phyloP scores from a whole-genome alignment of 257 asterid genomes.

The Capsicum rhomboideum region DNA sequence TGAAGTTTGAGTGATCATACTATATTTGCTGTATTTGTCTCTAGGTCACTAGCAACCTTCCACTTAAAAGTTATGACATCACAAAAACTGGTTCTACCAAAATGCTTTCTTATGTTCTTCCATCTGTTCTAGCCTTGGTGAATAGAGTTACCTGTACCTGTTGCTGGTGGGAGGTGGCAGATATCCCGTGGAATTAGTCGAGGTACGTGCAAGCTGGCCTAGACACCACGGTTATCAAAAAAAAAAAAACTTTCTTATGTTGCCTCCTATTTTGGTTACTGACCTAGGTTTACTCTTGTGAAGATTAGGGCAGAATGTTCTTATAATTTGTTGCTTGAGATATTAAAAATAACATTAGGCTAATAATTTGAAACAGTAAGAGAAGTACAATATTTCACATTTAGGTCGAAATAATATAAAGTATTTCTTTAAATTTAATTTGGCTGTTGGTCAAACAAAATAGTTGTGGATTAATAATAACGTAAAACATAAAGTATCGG shows the following conservation, averaged over 20 bases:
- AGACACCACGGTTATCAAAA: too few relatives aligned
- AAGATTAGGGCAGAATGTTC: not conserved
- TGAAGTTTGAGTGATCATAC: not conserved
- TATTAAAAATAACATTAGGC: not conserved
- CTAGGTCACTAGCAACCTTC: not conserved
- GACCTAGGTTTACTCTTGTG: not conserved
- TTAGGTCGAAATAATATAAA: not conserved
- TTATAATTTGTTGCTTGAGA: not conserved
- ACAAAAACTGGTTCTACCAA: not conserved
- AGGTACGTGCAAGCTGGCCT: too few relatives aligned
- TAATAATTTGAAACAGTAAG: not conserved
- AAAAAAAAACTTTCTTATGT: not conserved
- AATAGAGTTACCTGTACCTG: too few relatives aligned
- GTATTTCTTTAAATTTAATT: not conserved
- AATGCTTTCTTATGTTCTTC: not conserved
- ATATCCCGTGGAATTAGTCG: too few relatives aligned
- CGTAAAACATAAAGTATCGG: not conserved
- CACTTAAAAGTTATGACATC: not conserved
- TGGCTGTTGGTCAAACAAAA: not conserved
- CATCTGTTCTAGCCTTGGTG: too few relatives aligned
- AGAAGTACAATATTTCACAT: not conserved
- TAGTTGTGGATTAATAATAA: not conserved
- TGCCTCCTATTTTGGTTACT: not conserved
- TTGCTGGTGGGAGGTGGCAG: too few relatives aligned
- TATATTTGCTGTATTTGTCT: not conserved